Conservation (phyloP, 2,329 filamentous ascomycete genomes). For the Fusarium sp. region DNA sequence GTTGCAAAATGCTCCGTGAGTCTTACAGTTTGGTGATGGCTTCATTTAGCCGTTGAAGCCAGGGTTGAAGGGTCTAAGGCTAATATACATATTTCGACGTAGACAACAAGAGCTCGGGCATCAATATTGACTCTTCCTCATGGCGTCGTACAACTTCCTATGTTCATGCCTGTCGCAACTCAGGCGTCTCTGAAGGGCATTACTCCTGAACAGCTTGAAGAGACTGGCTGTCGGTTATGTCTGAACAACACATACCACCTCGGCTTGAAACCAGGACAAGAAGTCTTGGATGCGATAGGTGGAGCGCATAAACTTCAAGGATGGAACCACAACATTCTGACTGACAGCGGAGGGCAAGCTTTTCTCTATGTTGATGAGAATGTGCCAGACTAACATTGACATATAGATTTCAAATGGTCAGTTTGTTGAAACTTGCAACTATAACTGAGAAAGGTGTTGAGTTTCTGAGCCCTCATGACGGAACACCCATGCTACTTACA, state of each 20-base stretch:
- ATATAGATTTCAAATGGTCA: slow-evolving; percentile 98
- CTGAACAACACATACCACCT: slow-evolving; percentile 99
- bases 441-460: slow-evolving; percentile 96
- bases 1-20: slow-evolving; percentile 83
- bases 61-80: slow-evolving; percentile 10
- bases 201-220: slow-evolving; percentile 90
- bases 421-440: slow-evolving; percentile 89
- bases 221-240: slow-evolving; percentile 89
- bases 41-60: slow-evolving; percentile 16
- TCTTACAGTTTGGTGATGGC: slow-evolving; percentile 23
- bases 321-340: slow-evolving; percentile 96
- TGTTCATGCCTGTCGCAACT: slow-evolving; percentile 99
- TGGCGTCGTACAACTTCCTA: slow-evolving; percentile 87
- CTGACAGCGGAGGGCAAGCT: slow-evolving; percentile 76
- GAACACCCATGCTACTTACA: slow-evolving; percentile 93
- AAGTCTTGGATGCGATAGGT: slow-evolving; percentile 85
- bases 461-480: slow-evolving; percentile 96
- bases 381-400: slow-evolving; percentile 14
- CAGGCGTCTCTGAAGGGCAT: slow-evolving; percentile 96
- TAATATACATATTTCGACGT: slow-evolving; percentile 36
- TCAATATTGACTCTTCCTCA: slow-evolving; percentile 90
- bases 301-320: slow-evolving; percentile 95
- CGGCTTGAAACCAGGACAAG: slow-evolving; percentile 93
- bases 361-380: not conserved
- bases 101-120: slow-evolving; percentile 96